phyloP scores from a whole-genome alignment of 176 grass and related monocot species.

The Hyparrhenia diplandra region DNA sequence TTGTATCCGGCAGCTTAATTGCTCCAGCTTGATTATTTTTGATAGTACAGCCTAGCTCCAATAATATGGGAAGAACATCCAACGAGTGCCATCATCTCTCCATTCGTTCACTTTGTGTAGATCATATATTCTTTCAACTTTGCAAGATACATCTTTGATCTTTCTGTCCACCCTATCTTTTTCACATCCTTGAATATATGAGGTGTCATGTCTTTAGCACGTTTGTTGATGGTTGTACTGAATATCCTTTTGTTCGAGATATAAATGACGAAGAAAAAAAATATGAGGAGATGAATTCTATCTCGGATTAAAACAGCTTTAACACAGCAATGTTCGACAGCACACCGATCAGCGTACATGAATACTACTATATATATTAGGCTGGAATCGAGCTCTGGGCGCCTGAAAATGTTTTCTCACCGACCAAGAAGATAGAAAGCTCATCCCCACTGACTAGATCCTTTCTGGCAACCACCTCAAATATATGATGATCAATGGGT shows the following conservation, averaged over 20 bases:
- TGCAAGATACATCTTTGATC: neutral
- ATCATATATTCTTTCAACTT: too few species aligned
- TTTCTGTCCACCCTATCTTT: neutral
- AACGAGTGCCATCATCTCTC: neutral
- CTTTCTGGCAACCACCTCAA: conserved; percentile 25
- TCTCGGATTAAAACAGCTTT: neutral
- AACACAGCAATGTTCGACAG: too few species aligned
- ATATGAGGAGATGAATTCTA: neutral
- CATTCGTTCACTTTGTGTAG: neutral
- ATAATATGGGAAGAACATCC: neutral
- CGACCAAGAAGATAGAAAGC: neutral
- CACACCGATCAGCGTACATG: too few species aligned
- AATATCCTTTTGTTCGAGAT: neutral
- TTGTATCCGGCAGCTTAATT: neutral
- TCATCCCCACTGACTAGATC: neutral
- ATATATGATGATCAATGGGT: neutral
- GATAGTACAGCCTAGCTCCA: neutral
- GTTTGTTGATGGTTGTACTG: neutral
- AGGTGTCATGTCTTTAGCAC: neutral
- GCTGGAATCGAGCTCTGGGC: neutral
- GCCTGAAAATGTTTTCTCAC: conserved; percentile 6
- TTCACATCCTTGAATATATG: neutral
- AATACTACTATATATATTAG: too few species aligned
- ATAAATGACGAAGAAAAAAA: neutral
- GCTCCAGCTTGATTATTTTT: neutral